Conservation (phyloP, 306 rosid genomes). For the Acacia acuminata region DNA sequence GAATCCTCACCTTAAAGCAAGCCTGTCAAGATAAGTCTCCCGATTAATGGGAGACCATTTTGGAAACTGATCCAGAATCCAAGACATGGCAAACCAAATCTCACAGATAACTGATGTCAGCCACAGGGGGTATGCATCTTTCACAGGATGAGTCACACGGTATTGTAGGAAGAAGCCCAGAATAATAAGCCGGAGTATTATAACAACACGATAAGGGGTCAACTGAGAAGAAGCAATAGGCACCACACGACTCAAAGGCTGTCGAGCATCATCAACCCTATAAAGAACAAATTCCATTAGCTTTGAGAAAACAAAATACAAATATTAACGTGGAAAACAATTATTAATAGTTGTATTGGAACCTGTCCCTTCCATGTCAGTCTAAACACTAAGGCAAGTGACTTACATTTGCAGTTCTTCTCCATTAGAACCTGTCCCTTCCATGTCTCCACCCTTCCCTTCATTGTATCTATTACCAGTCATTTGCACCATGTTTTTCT, state of each 20-base stretch:
- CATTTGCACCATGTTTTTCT: conserved; percentile 81
- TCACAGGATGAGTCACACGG: conserved; percentile 96
- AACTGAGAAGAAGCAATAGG: conserved; percentile 89
- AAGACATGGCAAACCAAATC: conserved; percentile 97
- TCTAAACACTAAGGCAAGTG: conserved; percentile 1
- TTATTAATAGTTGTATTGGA: too few species aligned
- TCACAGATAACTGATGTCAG: conserved; percentile 97
- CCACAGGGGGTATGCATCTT: conserved; percentile 93
- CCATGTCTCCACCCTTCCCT: conserved; percentile 87
- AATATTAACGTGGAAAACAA: not conserved
- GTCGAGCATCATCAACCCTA: conserved; percentile 99
- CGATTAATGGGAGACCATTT: conserved; percentile 96
- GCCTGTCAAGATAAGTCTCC: conserved; percentile 95
- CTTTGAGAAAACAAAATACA: conserved; percentile 18
- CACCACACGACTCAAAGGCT: conserved; percentile 93
- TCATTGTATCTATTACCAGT: conserved; percentile 71
- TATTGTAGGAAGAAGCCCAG: conserved; percentile 93
- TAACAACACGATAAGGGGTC: conserved; percentile 95
- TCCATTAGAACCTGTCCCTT: conserved; percentile 99
- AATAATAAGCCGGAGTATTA: conserved; percentile 91
- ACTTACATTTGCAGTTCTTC: conserved; percentile 98
- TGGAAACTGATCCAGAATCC: conserved; percentile 99
- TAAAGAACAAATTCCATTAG: conserved; percentile 26
- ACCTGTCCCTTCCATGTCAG: too few species aligned
- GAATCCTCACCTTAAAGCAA: conserved; percentile 68